Evolutionary conservation across 2,329 filamentous ascomycete species (phyloP).

Genomic region (Aspergillus pseudoterreus): DNA sequence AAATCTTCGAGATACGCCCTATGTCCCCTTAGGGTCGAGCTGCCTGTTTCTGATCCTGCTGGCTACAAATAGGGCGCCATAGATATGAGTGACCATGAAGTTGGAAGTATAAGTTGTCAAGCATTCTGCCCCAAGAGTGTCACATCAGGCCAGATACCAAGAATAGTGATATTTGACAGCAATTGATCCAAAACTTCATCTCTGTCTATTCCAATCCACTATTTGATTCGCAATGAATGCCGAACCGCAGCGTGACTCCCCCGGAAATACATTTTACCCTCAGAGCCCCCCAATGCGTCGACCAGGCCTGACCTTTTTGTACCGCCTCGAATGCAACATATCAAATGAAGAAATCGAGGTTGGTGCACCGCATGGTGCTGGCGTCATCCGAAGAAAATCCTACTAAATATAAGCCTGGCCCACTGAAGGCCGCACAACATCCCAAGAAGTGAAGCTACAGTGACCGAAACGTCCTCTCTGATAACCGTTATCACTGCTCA

Average conservation of each 20-base stretch:
- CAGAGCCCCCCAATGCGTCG: conserved; percentile 21
- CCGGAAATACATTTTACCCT: conserved; percentile 19
- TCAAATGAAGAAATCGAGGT: conserved; percentile 19
- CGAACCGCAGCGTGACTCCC: conserved; percentile 6
- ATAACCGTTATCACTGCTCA: not conserved
- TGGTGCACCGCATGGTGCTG: conserved; percentile 19
- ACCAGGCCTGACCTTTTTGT: conserved; percentile 18
- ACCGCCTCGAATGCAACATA: conserved; percentile 23
- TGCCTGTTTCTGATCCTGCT: not conserved
- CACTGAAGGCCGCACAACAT: not conserved
- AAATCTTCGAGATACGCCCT: no score
- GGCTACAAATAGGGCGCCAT: no score
- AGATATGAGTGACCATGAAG: no score
- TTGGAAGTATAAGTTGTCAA: no score
- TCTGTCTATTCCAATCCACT: no score
- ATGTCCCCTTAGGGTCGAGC: not conserved
- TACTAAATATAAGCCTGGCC: not conserved
- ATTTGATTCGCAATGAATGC: no score
- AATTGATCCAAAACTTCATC: no score
- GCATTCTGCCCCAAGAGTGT: no score
- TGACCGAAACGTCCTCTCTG: not conserved
- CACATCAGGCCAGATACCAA: no score
- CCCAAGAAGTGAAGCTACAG: not conserved
- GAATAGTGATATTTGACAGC: no score
- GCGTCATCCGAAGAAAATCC: conserved; percentile 10